Percentiles rank a stretch among this genome's conserved stretches.
Evolutionary conservation across 202 grass and related monocot species (phyloP).

Genomic region (Setaria italica): DNA sequence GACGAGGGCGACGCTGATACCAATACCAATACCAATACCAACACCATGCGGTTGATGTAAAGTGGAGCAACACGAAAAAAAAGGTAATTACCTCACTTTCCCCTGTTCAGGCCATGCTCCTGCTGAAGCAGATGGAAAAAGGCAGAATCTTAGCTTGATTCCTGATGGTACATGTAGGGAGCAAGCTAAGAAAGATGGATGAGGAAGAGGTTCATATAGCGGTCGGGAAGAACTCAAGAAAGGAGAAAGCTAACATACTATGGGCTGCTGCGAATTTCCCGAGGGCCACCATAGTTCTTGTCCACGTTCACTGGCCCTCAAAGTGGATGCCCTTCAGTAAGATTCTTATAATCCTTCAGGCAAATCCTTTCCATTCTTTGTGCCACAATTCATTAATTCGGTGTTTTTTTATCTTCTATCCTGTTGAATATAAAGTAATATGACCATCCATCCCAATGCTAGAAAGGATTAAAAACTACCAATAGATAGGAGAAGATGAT

Average conservation of each 20-base stretch:
- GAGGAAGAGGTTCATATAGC: slow-evolving; percentile 57
- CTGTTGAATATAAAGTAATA: slow-evolving; percentile 4
- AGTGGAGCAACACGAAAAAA: background rate
- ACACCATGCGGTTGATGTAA: slow-evolving; percentile 33
- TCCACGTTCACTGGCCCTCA: slow-evolving; percentile 73
- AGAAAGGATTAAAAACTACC: background rate
- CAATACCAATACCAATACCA: background rate
- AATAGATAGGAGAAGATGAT: background rate
- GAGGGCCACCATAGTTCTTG: slow-evolving; percentile 52
- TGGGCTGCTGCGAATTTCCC: slow-evolving; percentile 58
- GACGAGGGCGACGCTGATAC: slow-evolving; percentile 10
- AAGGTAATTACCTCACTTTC: slow-evolving; percentile 38
- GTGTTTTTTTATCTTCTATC: background rate
- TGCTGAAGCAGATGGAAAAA: slow-evolving; percentile 26
- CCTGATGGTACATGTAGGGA: slow-evolving; percentile 30
- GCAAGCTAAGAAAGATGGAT: slow-evolving; percentile 37
- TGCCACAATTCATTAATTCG: background rate
- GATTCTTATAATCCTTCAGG: slow-evolving; percentile 37
- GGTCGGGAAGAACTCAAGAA: slow-evolving; percentile 51
- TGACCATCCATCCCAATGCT: slow-evolving; percentile 3
- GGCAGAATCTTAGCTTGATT: slow-evolving; percentile 28
- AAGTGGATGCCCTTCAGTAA: slow-evolving; percentile 73
- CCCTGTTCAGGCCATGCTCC: slow-evolving; percentile 17
- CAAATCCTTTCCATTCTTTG: slow-evolving; percentile 7
- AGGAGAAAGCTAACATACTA: slow-evolving; percentile 64